These are phyloP conservation scores for Funneliformis mosseae DNA, from an alignment of 192 early-diverging fungal genomes.

Conservation along the genomic window DNA sequence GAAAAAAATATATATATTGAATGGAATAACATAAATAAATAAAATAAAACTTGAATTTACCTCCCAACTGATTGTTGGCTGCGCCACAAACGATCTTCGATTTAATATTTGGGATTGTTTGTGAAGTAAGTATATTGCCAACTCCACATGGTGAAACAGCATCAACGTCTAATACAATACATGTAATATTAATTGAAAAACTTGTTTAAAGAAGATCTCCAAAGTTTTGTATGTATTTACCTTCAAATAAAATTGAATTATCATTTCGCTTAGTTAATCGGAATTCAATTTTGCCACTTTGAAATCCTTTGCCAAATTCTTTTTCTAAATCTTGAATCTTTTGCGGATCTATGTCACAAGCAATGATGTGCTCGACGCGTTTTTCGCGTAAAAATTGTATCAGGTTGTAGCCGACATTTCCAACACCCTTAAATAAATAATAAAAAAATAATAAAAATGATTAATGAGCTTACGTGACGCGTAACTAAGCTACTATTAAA, in stretches of 20 bases:
- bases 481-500: background rate
- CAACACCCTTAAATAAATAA: conserved; percentile 33
- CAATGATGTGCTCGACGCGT: conserved; percentile 40
- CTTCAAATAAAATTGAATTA: conserved; percentile 38
- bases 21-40: background rate
- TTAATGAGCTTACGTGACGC: background rate
- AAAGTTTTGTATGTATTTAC: conserved; percentile 6
- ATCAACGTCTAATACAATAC: conserved; percentile 40
- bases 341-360: conserved; percentile 35
- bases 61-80: conserved; percentile 51
- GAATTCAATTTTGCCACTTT: conserved; percentile 15
- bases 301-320: conserved; percentile 9
- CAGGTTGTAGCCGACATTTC: conserved; percentile 41
- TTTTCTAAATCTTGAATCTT: conserved; percentile 12
- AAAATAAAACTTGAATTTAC: no score
- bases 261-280: conserved; percentile 10
- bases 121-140: conserved; percentile 44
- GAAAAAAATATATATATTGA: background rate
- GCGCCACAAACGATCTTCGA: conserved; percentile 49
- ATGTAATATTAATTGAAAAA: no score
- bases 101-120: conserved; percentile 41
- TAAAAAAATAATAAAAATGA: background rate
- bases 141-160: conserved; percentile 48
- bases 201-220: background rate
- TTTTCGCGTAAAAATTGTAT: conserved; percentile 37